Conservation (phyloP, 2,329 filamentous ascomycete species). For the Colletotrichum godetiae region DNA sequence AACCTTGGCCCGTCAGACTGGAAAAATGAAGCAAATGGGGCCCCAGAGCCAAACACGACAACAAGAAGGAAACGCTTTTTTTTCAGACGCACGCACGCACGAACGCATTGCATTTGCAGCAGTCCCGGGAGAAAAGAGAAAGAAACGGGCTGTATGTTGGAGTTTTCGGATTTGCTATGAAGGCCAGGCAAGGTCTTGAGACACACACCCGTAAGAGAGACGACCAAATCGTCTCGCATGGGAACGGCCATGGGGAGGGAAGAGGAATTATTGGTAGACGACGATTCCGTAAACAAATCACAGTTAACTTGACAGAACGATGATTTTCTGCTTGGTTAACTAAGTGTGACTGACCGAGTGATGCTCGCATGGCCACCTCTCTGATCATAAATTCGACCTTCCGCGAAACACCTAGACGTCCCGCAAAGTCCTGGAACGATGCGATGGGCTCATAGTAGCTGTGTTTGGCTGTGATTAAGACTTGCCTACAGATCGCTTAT, state of each 20-base stretch:
- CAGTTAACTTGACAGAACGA: background rate
- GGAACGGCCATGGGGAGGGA: background rate
- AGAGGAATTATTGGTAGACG: background rate
- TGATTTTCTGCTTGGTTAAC: background rate
- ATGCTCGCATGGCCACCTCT: constrained; percentile 43
- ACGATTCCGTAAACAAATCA: background rate
- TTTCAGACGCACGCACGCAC: constrained; percentile 16
- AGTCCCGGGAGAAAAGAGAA: constrained; percentile 9
- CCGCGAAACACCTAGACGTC: constrained; percentile 38
- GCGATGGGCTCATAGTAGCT: no score
- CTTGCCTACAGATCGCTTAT: no score
- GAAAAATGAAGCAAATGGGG: background rate
- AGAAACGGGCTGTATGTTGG: constrained; percentile 28
- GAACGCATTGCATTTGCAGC: constrained; percentile 35
- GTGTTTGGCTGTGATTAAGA: no score
- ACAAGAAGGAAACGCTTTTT: constrained; percentile 4
- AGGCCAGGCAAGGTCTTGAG: constrained; percentile 26
- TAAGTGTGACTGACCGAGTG: background rate
- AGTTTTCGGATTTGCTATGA: constrained; percentile 35
- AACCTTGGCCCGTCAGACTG: background rate
- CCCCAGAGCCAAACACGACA: constrained; percentile 1
- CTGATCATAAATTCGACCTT: constrained; percentile 57
- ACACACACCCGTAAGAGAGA: background rate
- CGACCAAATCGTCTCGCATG: background rate
- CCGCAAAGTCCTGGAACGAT: no score